Evolutionary conservation across 75 land plant genomes (phyloP), one percentile per base, ranked within the genome.

Genomic region (Picea glauca): DNA sequence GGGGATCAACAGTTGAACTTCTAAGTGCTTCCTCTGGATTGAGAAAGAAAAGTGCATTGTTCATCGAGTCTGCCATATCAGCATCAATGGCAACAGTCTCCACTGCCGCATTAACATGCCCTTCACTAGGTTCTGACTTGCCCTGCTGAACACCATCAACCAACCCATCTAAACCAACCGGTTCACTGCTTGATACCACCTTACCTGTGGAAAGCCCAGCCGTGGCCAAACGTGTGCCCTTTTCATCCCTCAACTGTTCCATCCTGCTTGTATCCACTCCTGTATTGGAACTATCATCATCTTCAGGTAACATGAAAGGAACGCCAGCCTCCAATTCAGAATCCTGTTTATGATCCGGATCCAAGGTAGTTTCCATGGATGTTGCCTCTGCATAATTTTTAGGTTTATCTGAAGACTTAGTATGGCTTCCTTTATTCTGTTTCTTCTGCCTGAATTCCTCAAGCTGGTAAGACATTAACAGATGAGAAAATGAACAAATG

Each of bases 401-500:
- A 60, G 77, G 38, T 75, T 80, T 83, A 21, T 72, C 79, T 35
- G 85, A 80, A 20, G 87, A 54, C 59, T 84, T 85, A 31, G 65
- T 82, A 18, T 75, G 82, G 78, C 87, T 76, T 54, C 89, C 92
- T 77, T 92, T 90, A 38, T 84, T 76, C 35, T 89, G 89, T 82
- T 89, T 90, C 87, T 94, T 94, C 66, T 92, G 84, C 33, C 97
- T 89, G 81, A 79, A 94, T 77, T 94, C 92, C 77, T 90, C 87
- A 75, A 94, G 90, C 97, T 94, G 92, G 20, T 3, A 13, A 40
- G 13, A 18, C 59, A 62, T 54, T 50, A 50, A 62, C 46, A 56
- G 43, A 77, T 67, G 32, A 38, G 11, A 58, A 66, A 30, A 62
- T 74, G n/a, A 70, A 20, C 11, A 38, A 3, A 18, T 58, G n/a